These are phyloP conservation scores for Paraglomus occultum DNA, from an alignment of 192 early-diverging fungal species.

Conservation along the genomic window DNA sequence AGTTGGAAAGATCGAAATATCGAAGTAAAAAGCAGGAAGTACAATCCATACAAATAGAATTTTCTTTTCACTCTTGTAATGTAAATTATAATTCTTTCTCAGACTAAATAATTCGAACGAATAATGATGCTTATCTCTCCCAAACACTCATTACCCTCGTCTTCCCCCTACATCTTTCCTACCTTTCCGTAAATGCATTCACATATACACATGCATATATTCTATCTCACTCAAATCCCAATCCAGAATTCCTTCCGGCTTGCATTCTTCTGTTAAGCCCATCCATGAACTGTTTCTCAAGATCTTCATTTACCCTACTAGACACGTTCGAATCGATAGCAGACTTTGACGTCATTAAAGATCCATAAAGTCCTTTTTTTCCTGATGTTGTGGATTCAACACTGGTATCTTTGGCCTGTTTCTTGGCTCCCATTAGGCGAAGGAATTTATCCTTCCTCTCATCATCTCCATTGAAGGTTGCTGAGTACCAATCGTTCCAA, in stretches of 20 bases:
- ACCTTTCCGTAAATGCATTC: no score
- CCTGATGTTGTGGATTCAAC: neutral
- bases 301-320: conserved; percentile 40
- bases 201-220: no score
- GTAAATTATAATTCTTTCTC: no score
- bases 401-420: conserved; percentile 17
- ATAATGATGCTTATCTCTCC: no score
- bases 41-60: conserved; percentile 28
- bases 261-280: no score
- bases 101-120: no score
- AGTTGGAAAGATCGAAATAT: conserved; percentile 89
- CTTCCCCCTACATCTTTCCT: no score
- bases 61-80: neutral
- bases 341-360: conserved; percentile 19
- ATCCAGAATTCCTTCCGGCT: no score
- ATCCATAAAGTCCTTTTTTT: conserved; percentile 34
- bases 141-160: conserved; percentile 8
- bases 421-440: conserved; percentile 54
- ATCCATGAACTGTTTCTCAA: conserved; percentile 44
- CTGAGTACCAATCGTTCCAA: conserved; percentile 61
- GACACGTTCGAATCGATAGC: conserved; percentile 48
- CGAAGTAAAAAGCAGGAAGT: conserved; percentile 47
- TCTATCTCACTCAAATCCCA: no score
- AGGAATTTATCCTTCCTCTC: conserved; percentile 54
- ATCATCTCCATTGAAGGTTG: conserved; percentile 45